A percentile compares a stretch with the other conserved stretches of the same genome.
phyloP scores from a whole-genome alignment of 2,329 filamentous ascomycete species.

The Fusarium nodosum region DNA sequence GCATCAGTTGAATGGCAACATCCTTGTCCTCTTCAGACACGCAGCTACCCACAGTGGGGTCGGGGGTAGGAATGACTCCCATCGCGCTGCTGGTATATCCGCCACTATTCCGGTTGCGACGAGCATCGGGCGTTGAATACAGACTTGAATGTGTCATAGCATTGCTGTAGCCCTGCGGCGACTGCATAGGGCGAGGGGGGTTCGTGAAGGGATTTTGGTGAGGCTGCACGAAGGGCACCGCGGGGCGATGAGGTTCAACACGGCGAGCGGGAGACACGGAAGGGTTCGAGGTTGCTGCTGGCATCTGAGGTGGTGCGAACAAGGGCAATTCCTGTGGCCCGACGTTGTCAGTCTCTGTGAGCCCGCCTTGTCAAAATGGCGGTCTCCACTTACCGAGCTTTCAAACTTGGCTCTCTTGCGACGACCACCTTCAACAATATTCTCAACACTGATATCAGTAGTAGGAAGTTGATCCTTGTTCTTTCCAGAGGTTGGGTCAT shows the following conservation, averaged over 20 bases:
- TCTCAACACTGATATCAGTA: constrained; percentile 97
- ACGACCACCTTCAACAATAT: constrained; percentile 96
- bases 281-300: constrained; percentile 94
- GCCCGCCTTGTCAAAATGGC: constrained; percentile 42
- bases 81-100: constrained; percentile 63
- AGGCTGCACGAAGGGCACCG: constrained; percentile 81
- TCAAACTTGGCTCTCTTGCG: constrained; percentile 95
- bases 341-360: constrained; percentile 50
- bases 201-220: constrained; percentile 86
- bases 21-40: constrained; percentile 96
- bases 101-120: constrained; percentile 75
- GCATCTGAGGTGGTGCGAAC: constrained; percentile 94
- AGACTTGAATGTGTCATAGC: constrained; percentile 63
- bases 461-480: constrained; percentile 89
- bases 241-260: constrained; percentile 76
- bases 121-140: constrained; percentile 74
- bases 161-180: constrained; percentile 80
- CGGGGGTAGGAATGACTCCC: constrained; percentile 87
- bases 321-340: constrained; percentile 85
- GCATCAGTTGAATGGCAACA: constrained; percentile 96
- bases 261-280: constrained; percentile 93
- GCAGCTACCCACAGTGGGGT: constrained; percentile 96
- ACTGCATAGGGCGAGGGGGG: constrained; percentile 80
- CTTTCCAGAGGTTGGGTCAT: constrained; percentile 79
- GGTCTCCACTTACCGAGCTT: constrained; percentile 83